Evolutionary conservation across 2,329 filamentous ascomycete genomes (phyloP), one percentile per base, ranked within the genome.

Genomic region (Cytospora paraplurivora): DNA sequence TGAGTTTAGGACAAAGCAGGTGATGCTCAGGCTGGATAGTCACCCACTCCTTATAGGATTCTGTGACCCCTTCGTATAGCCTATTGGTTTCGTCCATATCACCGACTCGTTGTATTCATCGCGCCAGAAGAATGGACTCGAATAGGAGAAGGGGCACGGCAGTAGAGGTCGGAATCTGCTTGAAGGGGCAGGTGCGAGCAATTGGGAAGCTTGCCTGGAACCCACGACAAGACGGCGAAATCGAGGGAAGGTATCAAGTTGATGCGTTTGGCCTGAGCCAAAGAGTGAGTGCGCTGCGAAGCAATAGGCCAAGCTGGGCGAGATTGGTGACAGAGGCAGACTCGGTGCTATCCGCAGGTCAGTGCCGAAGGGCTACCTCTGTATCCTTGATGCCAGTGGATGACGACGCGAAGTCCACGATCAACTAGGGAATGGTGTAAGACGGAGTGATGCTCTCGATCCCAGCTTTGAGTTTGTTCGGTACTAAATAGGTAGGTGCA

Each of bases 1-100:
- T 77, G 62, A 85, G 75, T 65, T 85, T 86, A 1, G 90, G 88
- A 66, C 90, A 93, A 65, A 92, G 84, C 59, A 91, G 79, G 70
- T 93, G 90, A 32, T 80, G 76, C 15, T 82, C 76, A n/a, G 73
- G 50, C 3, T 78, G 77, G n/a, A 83, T 74, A 10, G 49, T 37
- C 27, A 54, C 37, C 64, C 62, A 66, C 34, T 66, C 62, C 35
- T 58, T 54, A n/a, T 64, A 66, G 56, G 73, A 69, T 57, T 67
- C 67, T 44, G 67, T 67, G 58, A 74, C 72, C 56, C 69, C 70
- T 51, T 50, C 56, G 59, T 71, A 68, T 55, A 73, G 65, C 50
- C 71, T 57, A 60, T 70, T 67, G 38, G 67, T 67, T 57, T 69
- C 68, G 32, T 70, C 69, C 72, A 74, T 74, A 35, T 52, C 71